Evolutionary conservation across 768 basidiomycete genomes (phyloP), one percentile per base, ranked within the genome.

Genomic region (Clavulina sp.): DNA sequence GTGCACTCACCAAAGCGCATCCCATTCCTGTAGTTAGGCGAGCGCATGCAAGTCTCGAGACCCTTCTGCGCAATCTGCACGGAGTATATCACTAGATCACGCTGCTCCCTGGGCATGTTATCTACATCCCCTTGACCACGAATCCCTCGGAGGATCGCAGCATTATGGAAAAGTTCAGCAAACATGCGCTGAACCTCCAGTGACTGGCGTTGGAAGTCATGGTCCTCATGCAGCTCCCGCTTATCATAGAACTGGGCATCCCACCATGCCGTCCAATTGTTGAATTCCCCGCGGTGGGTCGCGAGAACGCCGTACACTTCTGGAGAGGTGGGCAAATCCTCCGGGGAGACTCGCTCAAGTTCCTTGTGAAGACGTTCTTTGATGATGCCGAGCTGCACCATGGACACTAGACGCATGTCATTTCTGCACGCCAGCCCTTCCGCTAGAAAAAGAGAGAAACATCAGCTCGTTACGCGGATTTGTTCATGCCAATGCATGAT

Each of bases 391-490:
- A 93, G 73, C 60, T 96, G 89, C 26, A 96, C 88, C 2, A 87
- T 92, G 2, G 91, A 92, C 9, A 95, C 85, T 13, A 96, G 76
- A 52, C 91, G 81, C 77, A 88, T 89, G 60, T 96, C 91, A 57
- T 93, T 89, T 60, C 87, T 81, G 54, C 93, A 84, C 13, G 86
- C 76, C 28, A 93, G 67, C 33, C 91, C 43, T 46, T 13, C n/a
- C n/a, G n/a, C n/a, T n/a, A n/a, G n/a, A n/a, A n/a, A n/a, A 46
- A 26, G 16, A 46, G 9, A 46, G 43, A 26, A 46, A 46, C 43
- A 28, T 46, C 13, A 46, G 9, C 26, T 9, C 13, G 13, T 13
- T 28, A 28, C 43, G 13, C 24, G 43, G 13, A 16, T n/a, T n/a
- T n/a, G n/a, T n/a, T n/a, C n/a, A n/a, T n/a, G n/a, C n/a, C n/a